Evolutionary conservation across 768 basidiomycete genomes (phyloP).

Genomic region (Leccinum rimulosum): DNA sequence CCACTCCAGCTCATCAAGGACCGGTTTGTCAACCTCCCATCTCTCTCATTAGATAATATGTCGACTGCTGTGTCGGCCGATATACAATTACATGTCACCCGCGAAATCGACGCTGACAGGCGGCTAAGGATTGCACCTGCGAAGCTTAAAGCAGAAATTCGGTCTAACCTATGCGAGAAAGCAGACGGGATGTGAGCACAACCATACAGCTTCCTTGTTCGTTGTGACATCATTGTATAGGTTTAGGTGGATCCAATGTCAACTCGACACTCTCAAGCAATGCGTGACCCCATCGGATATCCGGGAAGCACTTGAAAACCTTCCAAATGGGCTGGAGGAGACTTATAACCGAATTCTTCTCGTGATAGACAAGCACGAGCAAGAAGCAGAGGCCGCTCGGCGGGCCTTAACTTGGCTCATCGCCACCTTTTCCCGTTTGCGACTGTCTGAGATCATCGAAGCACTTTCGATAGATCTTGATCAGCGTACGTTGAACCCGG

Average conservation of each 20-base stretch:
- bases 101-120: conserved; percentile 8
- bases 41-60: conserved; percentile 7
- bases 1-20: conserved; percentile 12
- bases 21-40: not conserved
- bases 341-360: conserved; percentile 11
- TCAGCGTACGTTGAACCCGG: not conserved
- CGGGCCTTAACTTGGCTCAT: conserved; percentile 10
- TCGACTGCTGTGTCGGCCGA: not conserved
- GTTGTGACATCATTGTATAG: not conserved
- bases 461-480: not conserved
- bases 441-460: conserved; percentile 7
- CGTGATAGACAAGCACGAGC: not conserved
- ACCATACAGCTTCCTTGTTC: not conserved
- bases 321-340: conserved; percentile 5
- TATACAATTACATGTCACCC: conserved; percentile 5
- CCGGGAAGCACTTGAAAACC: conserved; percentile 1
- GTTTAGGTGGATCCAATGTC: conserved; percentile 21
- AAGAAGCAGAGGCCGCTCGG: not conserved
- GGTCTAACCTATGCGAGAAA: not conserved
- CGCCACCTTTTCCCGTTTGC: conserved; percentile 1
- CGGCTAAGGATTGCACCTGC: not conserved
- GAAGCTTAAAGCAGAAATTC: conserved; percentile 6
- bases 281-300: conserved; percentile 5
- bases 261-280: conserved; percentile 7
- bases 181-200: conserved; percentile 14